Conservation (phyloP, 257 asterid genomes). For the Solanum ossicruentum region DNA sequence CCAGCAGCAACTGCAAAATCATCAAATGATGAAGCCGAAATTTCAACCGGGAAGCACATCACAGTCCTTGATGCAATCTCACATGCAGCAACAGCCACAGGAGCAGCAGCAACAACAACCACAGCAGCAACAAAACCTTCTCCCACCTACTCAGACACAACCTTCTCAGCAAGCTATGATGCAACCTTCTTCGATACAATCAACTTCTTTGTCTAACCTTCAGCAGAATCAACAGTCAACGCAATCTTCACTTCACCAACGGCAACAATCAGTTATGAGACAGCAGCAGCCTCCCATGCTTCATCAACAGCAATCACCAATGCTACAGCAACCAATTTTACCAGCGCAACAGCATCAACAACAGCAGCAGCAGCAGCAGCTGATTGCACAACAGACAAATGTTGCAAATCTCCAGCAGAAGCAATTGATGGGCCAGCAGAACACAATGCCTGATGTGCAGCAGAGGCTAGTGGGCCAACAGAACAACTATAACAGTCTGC, state of each 20-base stretch:
- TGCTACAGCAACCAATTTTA: slow-evolving; percentile 48
- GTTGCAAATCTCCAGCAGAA: slow-evolving; percentile 59
- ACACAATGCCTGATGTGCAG: slow-evolving; percentile 52
- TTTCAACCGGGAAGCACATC: slow-evolving; percentile 55
- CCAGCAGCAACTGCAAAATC: slow-evolving; percentile 75
- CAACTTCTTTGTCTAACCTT: slow-evolving; percentile 49
- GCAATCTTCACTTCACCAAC: slow-evolving; percentile 80
- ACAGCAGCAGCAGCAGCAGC: slow-evolving; percentile 42
- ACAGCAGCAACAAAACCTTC: slow-evolving; percentile 41
- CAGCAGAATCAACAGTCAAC: slow-evolving; percentile 70
- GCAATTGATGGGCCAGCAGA: slow-evolving; percentile 67
- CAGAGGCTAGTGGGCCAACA: slow-evolving; percentile 81
- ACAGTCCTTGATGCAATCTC: slow-evolving; percentile 62
- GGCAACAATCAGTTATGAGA: slow-evolving; percentile 69
- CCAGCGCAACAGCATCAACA: slow-evolving; percentile 53
- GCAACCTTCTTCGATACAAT: slow-evolving; percentile 71
- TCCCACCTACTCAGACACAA: slow-evolving; percentile 71
- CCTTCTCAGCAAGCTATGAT: slow-evolving; percentile 72
- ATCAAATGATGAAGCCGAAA: slow-evolving; percentile 61
- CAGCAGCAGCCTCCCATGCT: slow-evolving; percentile 57
- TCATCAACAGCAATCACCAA: slow-evolving; percentile 29
- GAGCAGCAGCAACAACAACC: slow-evolving; percentile 46
- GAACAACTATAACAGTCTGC: slow-evolving; percentile 48
- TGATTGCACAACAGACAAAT: slow-evolving; percentile 56
- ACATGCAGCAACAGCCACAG: slow-evolving; percentile 28